A percentile compares a stretch with the other conserved stretches of the same genome.
Evolutionary conservation across 1,284 basidiomycete genomes (phyloP).

Genomic region (Malassezia arunalokei): DNA sequence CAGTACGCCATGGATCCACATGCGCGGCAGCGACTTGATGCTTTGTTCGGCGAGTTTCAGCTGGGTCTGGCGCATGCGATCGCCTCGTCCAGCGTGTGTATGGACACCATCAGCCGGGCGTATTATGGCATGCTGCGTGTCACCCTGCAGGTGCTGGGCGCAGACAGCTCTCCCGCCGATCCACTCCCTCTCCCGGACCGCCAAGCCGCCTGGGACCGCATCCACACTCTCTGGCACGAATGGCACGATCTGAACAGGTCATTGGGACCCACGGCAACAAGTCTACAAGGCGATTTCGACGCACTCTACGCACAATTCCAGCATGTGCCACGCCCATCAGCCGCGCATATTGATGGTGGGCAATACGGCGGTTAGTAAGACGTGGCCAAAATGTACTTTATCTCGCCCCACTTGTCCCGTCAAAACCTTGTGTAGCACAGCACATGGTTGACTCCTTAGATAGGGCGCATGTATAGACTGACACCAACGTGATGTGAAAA

Average conservation of each 20-base stretch:
- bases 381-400: background rate
- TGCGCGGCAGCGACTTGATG: background rate
- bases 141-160: background rate
- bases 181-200: background rate
- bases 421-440: conserved; percentile 5
- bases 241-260: background rate
- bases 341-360: conserved; percentile 7
- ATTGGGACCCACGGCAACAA: background rate
- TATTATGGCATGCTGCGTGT: conserved; percentile 3
- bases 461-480: conserved; percentile 1
- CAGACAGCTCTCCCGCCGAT: background rate
- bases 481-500: background rate
- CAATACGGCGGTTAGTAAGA: conserved; percentile 16
- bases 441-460: conserved; percentile 15
- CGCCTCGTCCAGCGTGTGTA: background rate
- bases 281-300: background rate
- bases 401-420: conserved; percentile 18
- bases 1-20: background rate
- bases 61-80: conserved; percentile 8
- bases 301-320: background rate
- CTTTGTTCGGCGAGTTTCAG: conserved; percentile 11
- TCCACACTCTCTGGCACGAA: background rate
- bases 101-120: background rate
- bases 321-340: conserved; percentile 17
- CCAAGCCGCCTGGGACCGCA: background rate